phyloP scores from a whole-genome alignment of 257 asterid species.

The Nicotiana obtusifolia region DNA sequence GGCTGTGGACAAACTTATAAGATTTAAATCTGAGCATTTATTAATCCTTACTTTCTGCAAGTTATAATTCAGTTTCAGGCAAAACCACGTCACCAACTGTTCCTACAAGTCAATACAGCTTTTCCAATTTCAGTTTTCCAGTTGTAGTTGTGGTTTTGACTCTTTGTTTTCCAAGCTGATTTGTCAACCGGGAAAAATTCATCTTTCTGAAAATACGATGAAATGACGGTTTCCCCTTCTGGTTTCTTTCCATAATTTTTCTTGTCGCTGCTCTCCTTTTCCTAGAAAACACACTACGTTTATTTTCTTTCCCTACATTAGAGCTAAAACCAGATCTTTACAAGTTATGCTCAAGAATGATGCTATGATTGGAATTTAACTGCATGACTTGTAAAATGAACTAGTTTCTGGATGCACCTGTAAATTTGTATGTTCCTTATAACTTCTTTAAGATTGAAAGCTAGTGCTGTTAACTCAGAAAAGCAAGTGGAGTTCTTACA shows the following conservation, averaged over 20 bases:
- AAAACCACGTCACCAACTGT: not conserved
- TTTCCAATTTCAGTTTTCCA: not conserved
- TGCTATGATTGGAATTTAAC: not conserved
- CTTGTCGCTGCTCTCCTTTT: not conserved
- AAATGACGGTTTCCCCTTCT: not conserved
- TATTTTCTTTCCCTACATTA: not conserved
- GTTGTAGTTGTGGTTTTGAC: not conserved
- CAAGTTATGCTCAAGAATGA: not conserved
- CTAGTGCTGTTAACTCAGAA: not conserved
- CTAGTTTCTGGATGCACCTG: not conserved
- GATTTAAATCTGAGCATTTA: not conserved
- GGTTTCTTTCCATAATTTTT: not conserved
- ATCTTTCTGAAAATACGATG: not conserved
- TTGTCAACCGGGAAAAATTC: not conserved
- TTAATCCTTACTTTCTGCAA: not conserved
- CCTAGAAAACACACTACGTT: not conserved
- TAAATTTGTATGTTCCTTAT: not conserved
- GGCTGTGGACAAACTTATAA: not conserved
- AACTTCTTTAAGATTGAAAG: not conserved
- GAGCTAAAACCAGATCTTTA: not conserved
- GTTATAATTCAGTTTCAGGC: not conserved
- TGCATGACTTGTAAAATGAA: not conserved
- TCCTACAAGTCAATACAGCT: not conserved
- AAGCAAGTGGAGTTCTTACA: conserved; percentile 6
- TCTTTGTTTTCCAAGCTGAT: not conserved